phyloP scores from a whole-genome alignment of 1,139 yeast species.

The Kazachstania sp. region DNA sequence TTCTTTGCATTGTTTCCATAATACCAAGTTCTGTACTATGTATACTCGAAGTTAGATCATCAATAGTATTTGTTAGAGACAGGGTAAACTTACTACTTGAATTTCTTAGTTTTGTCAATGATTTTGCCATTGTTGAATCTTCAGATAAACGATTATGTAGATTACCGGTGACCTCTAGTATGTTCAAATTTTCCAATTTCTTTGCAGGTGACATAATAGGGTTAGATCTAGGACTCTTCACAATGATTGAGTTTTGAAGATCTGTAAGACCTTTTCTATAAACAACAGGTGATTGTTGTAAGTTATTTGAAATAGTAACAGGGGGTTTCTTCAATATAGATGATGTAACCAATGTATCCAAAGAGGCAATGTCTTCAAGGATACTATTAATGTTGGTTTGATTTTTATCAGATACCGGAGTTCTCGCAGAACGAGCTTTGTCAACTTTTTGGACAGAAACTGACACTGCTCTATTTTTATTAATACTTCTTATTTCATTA shows the following conservation, averaged over 20 bases:
- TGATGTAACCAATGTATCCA: slow-evolving; percentile 23
- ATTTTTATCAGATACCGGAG: slow-evolving; percentile 5
- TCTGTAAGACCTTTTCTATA: slow-evolving; percentile 8
- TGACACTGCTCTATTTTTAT: not conserved
- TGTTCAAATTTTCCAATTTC: not conserved
- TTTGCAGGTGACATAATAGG: not conserved
- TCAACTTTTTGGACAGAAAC: not conserved
- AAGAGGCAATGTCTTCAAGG: slow-evolving; percentile 19
- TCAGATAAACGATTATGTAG: not conserved
- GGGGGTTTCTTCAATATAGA: slow-evolving; percentile 18
- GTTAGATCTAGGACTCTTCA: slow-evolving; percentile 1
- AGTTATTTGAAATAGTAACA: slow-evolving; percentile 10
- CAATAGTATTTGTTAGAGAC: not conserved
- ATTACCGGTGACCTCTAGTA: not conserved
- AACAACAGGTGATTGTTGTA: slow-evolving; percentile 19
- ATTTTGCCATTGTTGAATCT: not conserved
- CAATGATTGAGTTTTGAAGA: slow-evolving; percentile 2
- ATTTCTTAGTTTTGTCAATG: not conserved
- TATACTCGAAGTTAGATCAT: not conserved
- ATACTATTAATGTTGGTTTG: slow-evolving; percentile 14
- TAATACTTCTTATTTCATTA: not conserved
- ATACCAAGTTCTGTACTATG: not conserved
- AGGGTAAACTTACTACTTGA: not conserved
- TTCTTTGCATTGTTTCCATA: not conserved
- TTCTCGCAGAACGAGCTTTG: not conserved